A percentile compares a stretch with the other conserved stretches of the same genome.
phyloP scores from a whole-genome alignment of 1,284 basidiomycete genomes.

The Chalciporus sp. region DNA sequence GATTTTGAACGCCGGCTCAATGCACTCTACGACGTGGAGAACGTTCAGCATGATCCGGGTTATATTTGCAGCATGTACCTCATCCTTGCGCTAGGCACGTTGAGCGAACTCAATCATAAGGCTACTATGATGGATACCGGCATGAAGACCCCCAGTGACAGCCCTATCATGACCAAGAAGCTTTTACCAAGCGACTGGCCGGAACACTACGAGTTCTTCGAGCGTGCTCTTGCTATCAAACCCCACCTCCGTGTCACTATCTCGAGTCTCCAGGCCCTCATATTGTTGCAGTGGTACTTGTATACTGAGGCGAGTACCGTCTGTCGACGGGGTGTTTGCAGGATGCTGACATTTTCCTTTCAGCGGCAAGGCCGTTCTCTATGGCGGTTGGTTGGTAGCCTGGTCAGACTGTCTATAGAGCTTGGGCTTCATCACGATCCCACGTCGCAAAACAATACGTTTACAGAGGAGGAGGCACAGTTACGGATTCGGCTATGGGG shows the following conservation, averaged over 20 bases:
- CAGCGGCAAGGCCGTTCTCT: slow-evolving; percentile 82
- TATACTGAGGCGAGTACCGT: slow-evolving; percentile 70
- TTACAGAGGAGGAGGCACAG: slow-evolving; percentile 73
- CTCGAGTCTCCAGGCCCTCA: slow-evolving; percentile 77
- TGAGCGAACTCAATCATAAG: slow-evolving; percentile 76
- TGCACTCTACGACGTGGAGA: slow-evolving; percentile 61
- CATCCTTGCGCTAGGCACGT: slow-evolving; percentile 74
- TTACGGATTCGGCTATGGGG: slow-evolving; percentile 79
- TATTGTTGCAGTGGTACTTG: slow-evolving; percentile 82
- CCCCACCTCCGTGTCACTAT: slow-evolving; percentile 79
- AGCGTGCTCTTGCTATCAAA: slow-evolving; percentile 72
- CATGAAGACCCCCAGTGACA: slow-evolving; percentile 35
- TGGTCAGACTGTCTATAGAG: slow-evolving; percentile 77
- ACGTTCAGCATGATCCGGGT: slow-evolving; percentile 65
- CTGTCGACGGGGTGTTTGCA: not conserved
- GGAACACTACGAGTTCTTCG: slow-evolving; percentile 78
- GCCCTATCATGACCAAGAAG: slow-evolving; percentile 47
- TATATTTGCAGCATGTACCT: slow-evolving; percentile 77
- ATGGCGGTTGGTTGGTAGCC: slow-evolving; percentile 81
- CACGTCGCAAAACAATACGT: slow-evolving; percentile 61
- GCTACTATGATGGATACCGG: slow-evolving; percentile 41
- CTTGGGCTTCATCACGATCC: slow-evolving; percentile 83
- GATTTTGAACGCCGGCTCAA: slow-evolving; percentile 66
- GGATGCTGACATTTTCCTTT: slow-evolving; percentile 13
- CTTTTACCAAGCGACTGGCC: slow-evolving; percentile 77